These are phyloP conservation scores for Discostella pseudostelligera DNA, from an alignment of 108 stramenopile genomes.

Conservation along the genomic window DNA sequence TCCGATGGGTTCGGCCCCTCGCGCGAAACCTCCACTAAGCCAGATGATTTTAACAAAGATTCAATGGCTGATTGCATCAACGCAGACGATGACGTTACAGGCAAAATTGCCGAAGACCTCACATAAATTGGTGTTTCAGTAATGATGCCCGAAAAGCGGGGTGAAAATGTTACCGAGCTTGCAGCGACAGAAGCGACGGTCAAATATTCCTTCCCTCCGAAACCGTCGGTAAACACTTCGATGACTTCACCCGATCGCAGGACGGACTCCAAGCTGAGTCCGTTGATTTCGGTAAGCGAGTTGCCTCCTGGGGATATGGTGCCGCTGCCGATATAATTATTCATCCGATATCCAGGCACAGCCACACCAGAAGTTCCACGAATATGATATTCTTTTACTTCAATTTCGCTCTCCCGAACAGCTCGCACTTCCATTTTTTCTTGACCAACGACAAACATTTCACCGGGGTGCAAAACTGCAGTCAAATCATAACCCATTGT, in stretches of 20 bases:
- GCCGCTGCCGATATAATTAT: constrained; percentile 46
- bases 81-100: constrained; percentile 31
- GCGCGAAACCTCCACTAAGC: constrained; percentile 64
- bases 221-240: constrained; percentile 18
- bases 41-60: constrained; percentile 46
- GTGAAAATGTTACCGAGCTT: constrained; percentile 28
- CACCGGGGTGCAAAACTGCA: constrained; percentile 29
- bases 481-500: constrained; percentile 42
- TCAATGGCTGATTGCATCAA: constrained; percentile 61
- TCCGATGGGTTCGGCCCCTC: constrained; percentile 59
- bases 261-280: constrained; percentile 22
- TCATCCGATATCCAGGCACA: constrained; percentile 43
- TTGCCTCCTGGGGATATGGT: constrained; percentile 22
- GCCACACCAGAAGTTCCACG: constrained; percentile 20
- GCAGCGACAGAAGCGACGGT: constrained; percentile 22
- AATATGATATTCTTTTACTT: constrained; percentile 43
- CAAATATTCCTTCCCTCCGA: constrained; percentile 19
- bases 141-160: constrained; percentile 21
- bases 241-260: constrained; percentile 34
- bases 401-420: constrained; percentile 26
- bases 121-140: constrained; percentile 29
- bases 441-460: constrained; percentile 41
- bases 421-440: constrained; percentile 26
- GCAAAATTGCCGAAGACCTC: constrained; percentile 18
- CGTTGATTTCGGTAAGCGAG: constrained; percentile 21